phyloP scores from a whole-genome alignment of 1,284 basidiomycete species.

The Nidula niveotomentosa region DNA sequence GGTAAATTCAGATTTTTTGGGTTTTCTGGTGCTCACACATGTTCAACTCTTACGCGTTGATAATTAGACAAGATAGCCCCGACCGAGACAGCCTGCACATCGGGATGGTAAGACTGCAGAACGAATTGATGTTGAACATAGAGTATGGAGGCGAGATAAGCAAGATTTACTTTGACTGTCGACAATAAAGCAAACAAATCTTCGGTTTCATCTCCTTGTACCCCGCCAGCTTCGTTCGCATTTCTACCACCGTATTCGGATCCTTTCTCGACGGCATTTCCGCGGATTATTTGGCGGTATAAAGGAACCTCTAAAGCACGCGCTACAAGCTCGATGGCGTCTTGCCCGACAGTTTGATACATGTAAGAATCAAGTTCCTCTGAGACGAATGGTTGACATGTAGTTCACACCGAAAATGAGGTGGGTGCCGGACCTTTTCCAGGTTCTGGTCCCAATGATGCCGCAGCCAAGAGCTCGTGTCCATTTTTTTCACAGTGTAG shows the following conservation, averaged over 20 bases:
- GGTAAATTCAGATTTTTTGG: not conserved
- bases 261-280: slow-evolving; percentile 79
- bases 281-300: slow-evolving; percentile 80
- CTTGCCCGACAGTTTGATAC: slow-evolving; percentile 98
- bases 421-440: slow-evolving; percentile 71
- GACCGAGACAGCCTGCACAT: slow-evolving; percentile 87
- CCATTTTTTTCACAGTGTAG: slow-evolving; percentile 87
- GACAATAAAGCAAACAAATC: slow-evolving; percentile 83
- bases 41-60: slow-evolving; percentile 95
- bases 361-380: slow-evolving; percentile 99
- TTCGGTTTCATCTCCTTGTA: slow-evolving; percentile 92
- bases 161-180: slow-evolving; percentile 69
- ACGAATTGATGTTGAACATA: slow-evolving; percentile 2
- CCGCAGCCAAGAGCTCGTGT: slow-evolving; percentile 88
- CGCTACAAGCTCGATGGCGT: slow-evolving; percentile 88
- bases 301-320: slow-evolving; percentile 86
- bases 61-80: slow-evolving; percentile 99
- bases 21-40: slow-evolving; percentile 67
- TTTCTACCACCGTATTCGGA: slow-evolving; percentile 81
- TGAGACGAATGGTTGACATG: slow-evolving; percentile 31
- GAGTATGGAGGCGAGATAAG: slow-evolving; percentile 2
- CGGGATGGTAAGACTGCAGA: slow-evolving; percentile 72
- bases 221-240: slow-evolving; percentile 41
- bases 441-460: slow-evolving; percentile 80
- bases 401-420: slow-evolving; percentile 11